Evolutionary conservation across 2,329 filamentous ascomycete species (phyloP), one percentile per base, ranked within the genome.

Genomic region (Apiospora arundinis): DNA sequence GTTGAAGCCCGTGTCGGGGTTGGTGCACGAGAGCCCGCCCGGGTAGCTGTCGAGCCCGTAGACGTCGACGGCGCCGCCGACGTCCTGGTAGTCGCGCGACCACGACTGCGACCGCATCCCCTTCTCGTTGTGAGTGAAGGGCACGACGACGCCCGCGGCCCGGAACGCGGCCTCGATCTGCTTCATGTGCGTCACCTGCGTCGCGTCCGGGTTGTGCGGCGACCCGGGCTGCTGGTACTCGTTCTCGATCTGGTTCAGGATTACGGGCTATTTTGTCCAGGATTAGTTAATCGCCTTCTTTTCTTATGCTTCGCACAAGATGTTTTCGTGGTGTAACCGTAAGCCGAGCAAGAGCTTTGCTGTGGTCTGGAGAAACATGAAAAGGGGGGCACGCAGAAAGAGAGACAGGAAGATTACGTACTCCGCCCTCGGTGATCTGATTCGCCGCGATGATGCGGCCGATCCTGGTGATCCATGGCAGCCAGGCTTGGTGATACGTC

Each of bases 51-150:
- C 85, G 1, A 87, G 74, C 1, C 84, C 85, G 67, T 87, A 87
- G 9, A 63, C 74, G 72, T 89, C 82, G 28, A 89, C 85, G 4
- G 85, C 82, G 5, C 87, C 87, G n/a, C 87, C 87, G 0, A 89
- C 86, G 71, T 89, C 81, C 49, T 87, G 74, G 75, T 89, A 89
- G 73, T 89, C 87, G 0, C 83, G 85, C 12, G 86, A 87, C 87
- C 86, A 89, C 23, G 85, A 86, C 56, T 63, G 56, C 2, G 79
- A 77, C 44, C 86, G 80, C 77, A 86, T 82, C 0, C 85, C 86
- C 71, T 88, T 87, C 71, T 88, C 86, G 68, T 89, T 89, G 72
- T 83, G 81, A 0, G 83, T 83, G 40, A 83, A 81, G 1, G 87
- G 87, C 0, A 89, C 85, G 3, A 85, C 80, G 18, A 89, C 80